A percentile compares a stretch with the other conserved stretches of the same genome.
phyloP scores from a whole-genome alignment of 2,329 filamentous ascomycete species.

The Phyllosticta citriasiana region DNA sequence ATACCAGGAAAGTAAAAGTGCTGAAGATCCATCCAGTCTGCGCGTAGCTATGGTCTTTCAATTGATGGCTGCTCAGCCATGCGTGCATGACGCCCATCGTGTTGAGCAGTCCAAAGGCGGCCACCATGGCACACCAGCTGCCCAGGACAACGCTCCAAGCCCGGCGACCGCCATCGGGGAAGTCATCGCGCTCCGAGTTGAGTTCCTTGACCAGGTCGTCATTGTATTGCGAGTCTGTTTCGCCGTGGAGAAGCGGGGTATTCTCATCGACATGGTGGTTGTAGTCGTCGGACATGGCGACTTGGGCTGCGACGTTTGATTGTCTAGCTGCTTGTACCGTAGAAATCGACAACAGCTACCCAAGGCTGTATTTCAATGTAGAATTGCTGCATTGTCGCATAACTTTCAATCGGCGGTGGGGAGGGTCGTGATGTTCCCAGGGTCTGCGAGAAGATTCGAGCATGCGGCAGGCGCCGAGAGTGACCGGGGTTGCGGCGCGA shows the following conservation, averaged over 20 bases:
- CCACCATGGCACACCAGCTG: slow-evolving; percentile 31
- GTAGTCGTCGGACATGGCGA: background rate
- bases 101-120: slow-evolving; percentile 32
- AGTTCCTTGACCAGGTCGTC: slow-evolving; percentile 3
- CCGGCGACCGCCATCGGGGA: slow-evolving; percentile 32
- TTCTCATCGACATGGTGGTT: slow-evolving; percentile 1
- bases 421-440: background rate
- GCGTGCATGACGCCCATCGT: slow-evolving; percentile 31
- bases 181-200: slow-evolving; percentile 9
- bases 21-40: slow-evolving; percentile 35
- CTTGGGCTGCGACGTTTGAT: background rate
- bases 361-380: background rate
- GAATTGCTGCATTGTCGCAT: background rate
- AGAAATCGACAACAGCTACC: background rate
- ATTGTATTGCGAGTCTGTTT: background rate
- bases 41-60: slow-evolving; percentile 24
- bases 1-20: slow-evolving; percentile 31
- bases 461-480: background rate
- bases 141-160: slow-evolving; percentile 37
- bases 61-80: slow-evolving; percentile 28
- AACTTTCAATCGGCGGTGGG: background rate
- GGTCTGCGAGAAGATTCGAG: slow-evolving; percentile 10
- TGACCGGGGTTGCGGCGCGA: background rate
- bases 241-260: background rate
- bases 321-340: background rate